Conservation (phyloP, 495 filamentous ascomycete genomes). For the Bombardia bombarda region DNA sequence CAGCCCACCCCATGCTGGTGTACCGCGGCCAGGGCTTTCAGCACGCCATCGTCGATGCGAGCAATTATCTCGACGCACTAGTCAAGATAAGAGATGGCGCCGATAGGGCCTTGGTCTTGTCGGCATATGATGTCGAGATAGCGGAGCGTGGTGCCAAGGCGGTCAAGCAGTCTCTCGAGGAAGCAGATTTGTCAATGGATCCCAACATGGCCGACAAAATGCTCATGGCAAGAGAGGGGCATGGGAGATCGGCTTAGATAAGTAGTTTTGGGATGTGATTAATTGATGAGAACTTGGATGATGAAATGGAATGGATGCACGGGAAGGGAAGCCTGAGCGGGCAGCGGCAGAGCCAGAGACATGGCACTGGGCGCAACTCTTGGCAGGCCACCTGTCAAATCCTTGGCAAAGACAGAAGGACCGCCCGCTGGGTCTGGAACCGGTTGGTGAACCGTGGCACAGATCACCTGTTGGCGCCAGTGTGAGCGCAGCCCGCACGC, state of each 20-base stretch:
- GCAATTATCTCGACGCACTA: slow-evolving; percentile 30
- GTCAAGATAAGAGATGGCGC: slow-evolving; percentile 12
- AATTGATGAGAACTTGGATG: too few relatives aligned
- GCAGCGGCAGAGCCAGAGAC: too few relatives aligned
- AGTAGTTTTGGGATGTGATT: too few relatives aligned
- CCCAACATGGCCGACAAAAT: slow-evolving; percentile 10
- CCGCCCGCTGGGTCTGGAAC: too few relatives aligned
- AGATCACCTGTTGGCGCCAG: too few relatives aligned
- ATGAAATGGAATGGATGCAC: too few relatives aligned
- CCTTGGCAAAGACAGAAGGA: too few relatives aligned
- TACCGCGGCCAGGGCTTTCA: slow-evolving; percentile 49
- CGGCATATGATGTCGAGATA: slow-evolving; percentile 42
- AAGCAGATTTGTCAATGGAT: slow-evolving; percentile 15
- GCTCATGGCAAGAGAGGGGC: slow-evolving; percentile 16
- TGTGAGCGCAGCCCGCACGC: too few relatives aligned
- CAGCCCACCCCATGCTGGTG: slow-evolving; percentile 51
- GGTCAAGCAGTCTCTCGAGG: slow-evolving; percentile 19
- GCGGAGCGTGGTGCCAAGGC: slow-evolving; percentile 38
- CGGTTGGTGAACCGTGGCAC: too few relatives aligned
- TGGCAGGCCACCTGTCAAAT: too few relatives aligned
- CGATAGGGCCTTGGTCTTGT: slow-evolving; percentile 18
- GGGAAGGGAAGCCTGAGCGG: too few relatives aligned
- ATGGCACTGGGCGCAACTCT: too few relatives aligned
- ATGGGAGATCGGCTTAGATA: slow-evolving; percentile 6
- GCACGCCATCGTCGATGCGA: slow-evolving; percentile 39